phyloP scores from a whole-genome alignment of 2,329 filamentous ascomycete species.

The Fusarium coicis region DNA sequence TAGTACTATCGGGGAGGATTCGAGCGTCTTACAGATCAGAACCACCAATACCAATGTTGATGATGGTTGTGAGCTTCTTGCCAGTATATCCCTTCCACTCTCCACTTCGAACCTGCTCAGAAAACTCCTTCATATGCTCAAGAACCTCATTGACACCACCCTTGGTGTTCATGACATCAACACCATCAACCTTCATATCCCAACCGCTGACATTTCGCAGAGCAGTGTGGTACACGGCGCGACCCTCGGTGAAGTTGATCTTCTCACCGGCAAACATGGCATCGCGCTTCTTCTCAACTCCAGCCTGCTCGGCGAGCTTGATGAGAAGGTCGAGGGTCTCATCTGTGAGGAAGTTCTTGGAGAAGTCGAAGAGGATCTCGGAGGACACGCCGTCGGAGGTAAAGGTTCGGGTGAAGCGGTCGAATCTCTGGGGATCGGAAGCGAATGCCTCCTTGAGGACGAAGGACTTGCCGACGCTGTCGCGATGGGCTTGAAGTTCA shows the following conservation, averaged over 20 bases:
- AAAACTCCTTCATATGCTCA: slow-evolving; percentile 98
- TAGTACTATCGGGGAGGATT: background rate
- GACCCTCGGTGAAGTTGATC: slow-evolving; percentile 99
- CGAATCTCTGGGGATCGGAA: slow-evolving; percentile 86
- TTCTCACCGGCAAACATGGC: slow-evolving; percentile 97
- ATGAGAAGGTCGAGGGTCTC: slow-evolving; percentile 89
- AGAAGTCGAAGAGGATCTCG: slow-evolving; percentile 97
- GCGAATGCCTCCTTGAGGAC: slow-evolving; percentile 94
- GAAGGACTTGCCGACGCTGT: slow-evolving; percentile 86
- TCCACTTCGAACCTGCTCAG: slow-evolving; percentile 91
- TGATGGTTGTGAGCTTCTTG: slow-evolving; percentile 94
- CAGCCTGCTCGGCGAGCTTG: slow-evolving; percentile 91
- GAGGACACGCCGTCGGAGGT: slow-evolving; percentile 81
- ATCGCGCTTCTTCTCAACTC: slow-evolving; percentile 92
- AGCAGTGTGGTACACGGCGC: slow-evolving; percentile 95
- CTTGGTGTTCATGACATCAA: slow-evolving; percentile 90
- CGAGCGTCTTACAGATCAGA: slow-evolving; percentile 76
- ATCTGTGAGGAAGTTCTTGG: slow-evolving; percentile 97
- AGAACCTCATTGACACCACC: slow-evolving; percentile 91
- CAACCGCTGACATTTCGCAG: slow-evolving; percentile 89
- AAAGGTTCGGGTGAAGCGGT: slow-evolving; percentile 90
- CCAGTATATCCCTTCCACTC: slow-evolving; percentile 97
- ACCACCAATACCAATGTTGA: slow-evolving; percentile 98
- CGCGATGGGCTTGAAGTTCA: slow-evolving; percentile 90
- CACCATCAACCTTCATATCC: slow-evolving; percentile 85